Base-by-base conservation (phyloP, 805 yeast genomes). In the Lipomyces japonicus region DNA sequence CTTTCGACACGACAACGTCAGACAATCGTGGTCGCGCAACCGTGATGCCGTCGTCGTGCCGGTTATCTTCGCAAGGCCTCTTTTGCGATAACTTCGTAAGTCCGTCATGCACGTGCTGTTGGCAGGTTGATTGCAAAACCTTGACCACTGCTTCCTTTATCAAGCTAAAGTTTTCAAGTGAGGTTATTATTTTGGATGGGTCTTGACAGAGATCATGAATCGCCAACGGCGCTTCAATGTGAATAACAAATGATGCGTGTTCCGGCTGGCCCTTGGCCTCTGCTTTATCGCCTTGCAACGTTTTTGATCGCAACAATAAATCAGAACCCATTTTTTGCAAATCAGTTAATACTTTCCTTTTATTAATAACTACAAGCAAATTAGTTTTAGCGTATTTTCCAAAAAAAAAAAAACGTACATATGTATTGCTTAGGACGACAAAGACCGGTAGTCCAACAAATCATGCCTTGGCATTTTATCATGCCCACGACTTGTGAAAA, bases 201-300 rank as follows among this genome's bases (percentile, higher is more conserved):
- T 57, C 61, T 23, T 52, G 58, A 32, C 57, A 56, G 3, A 57
- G 32, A 22, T 55, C 61, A 28, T 36, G 40, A 16, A 46, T 48
- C 3, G 53, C 42, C 9, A 57, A 25, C 30, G 44, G 44, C 19
- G 40, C 43, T 2, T 35, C 22, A 10, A 51, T 39, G 41, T 46
- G 36, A 9, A 56, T 10, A 12, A 51, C 57, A 23, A 31, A 54
- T 16, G 41, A n/a, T 2, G 57, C 52, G 34, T 46, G 35, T 22
- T 32, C n/a, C 6, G 41, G 24, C 14, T 18, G 10, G n/a, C 12
- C 38, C 7, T 21, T n/a, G 5, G 16, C 22, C 12, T 42, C 48
- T 9, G 30, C 39, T 23, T 24, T 1, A 2, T 12, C 14, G n/a
- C 22, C 28, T 5, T 24, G n/a, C 22, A 44, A 16, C 14, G 44